These are phyloP conservation scores for Cruciata laevipes DNA, from an alignment of 257 asterid genomes.

Conservation along the genomic window DNA sequence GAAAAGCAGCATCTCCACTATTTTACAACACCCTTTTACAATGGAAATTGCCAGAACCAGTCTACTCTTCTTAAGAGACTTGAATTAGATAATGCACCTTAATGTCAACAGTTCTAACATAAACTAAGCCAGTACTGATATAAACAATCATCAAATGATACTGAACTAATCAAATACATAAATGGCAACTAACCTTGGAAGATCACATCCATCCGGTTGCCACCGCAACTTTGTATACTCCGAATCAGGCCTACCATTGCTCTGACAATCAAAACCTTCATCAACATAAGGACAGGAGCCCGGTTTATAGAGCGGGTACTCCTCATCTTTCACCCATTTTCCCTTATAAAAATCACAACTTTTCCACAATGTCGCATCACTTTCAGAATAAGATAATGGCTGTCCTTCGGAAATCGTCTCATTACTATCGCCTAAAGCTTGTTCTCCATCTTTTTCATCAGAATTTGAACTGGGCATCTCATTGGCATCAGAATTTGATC, in stretches of 20 bases:
- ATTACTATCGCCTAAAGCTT: background rate
- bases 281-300: constrained; percentile 90
- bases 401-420: constrained; percentile 16
- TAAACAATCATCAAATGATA: background rate
- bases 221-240: constrained; percentile 79
- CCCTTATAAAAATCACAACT: constrained; percentile 67
- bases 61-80: background rate
- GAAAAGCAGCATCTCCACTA: background rate
- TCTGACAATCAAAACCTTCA: constrained; percentile 79
- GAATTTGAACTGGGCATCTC: constrained; percentile 1
- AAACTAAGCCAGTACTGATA: background rate
- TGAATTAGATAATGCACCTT: background rate
- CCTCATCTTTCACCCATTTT: constrained; percentile 80
- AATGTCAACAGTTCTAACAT: background rate
- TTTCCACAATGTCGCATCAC: constrained; percentile 17
- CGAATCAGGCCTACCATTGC: constrained; percentile 81
- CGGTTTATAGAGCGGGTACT: constrained; percentile 55
- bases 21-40: background rate
- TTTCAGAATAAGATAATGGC: constrained; percentile 13
- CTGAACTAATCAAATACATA: background rate
- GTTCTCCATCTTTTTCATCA: background rate
- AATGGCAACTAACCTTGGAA: constrained; percentile 59
- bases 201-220: constrained; percentile 82
- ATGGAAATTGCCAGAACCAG: background rate
- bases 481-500: constrained; percentile 22